Conservation (phyloP, 1,284 basidiomycete genomes). For the Cryptococcus floricola region DNA sequence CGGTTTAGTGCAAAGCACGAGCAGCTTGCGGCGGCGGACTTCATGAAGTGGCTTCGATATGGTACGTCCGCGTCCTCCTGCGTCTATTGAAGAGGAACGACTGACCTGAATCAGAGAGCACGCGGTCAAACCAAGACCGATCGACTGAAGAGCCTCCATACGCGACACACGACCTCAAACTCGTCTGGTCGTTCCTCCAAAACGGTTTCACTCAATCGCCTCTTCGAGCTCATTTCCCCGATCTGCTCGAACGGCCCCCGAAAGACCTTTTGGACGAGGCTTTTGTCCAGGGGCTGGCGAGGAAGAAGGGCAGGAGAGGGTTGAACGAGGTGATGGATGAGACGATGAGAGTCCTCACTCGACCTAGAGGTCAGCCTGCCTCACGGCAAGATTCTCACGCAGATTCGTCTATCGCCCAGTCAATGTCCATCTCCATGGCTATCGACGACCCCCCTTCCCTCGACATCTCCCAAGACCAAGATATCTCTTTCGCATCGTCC, state of each 20-base stretch:
- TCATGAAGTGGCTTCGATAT: conserved; percentile 44
- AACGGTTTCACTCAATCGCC: conserved; percentile 33
- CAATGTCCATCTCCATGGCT: conserved; percentile 8
- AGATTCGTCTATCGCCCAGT: neutral
- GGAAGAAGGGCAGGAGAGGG: neutral
- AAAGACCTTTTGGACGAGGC: conserved; percentile 10
- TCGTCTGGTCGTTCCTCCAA: conserved; percentile 41
- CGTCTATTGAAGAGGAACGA: neutral
- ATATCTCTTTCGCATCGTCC: conserved; percentile 4
- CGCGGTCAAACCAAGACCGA: conserved; percentile 18
- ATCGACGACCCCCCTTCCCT: neutral
- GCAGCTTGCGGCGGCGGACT: conserved; percentile 30
- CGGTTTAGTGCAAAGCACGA: conserved; percentile 35
- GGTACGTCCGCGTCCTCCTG: conserved; percentile 25
- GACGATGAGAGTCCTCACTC: neutral
- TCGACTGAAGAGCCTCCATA: conserved; percentile 20
- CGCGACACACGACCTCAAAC: conserved; percentile 37
- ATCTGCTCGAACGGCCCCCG: conserved; percentile 15
- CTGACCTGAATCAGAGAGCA: conserved; percentile 16
- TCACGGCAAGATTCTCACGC: neutral
- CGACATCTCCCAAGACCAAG: too few species aligned
- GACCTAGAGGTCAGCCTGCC: neutral
- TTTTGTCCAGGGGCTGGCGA: neutral
- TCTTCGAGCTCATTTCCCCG: conserved; percentile 32
- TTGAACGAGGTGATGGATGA: neutral